A percentile compares a stretch with the other conserved stretches of the same genome.
phyloP scores from a whole-genome alignment of 1,284 basidiomycete genomes.

The Fomitopsis pinicola region DNA sequence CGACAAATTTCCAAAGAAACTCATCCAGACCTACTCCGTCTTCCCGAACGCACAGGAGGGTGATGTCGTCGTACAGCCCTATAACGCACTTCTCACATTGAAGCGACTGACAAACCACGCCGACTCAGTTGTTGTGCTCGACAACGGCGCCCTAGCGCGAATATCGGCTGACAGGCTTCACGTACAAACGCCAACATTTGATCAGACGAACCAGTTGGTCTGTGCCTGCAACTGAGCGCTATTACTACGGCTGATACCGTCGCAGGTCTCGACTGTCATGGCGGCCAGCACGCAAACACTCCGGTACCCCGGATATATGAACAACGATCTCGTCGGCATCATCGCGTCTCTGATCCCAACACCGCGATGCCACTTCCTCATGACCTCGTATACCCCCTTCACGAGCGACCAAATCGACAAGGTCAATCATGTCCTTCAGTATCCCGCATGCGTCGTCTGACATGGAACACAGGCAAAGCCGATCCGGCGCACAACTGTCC shows the following conservation, averaged over 20 bases:
- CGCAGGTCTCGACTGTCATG: constrained; percentile 90
- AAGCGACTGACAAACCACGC: constrained; percentile 96
- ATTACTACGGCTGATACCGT: background rate
- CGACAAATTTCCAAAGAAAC: constrained; percentile 98
- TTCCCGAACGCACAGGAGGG: constrained; percentile 92
- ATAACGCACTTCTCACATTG: constrained; percentile 93
- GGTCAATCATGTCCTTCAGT: constrained; percentile 34
- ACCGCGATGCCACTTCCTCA: constrained; percentile 98
- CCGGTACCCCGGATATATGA: constrained; percentile 99
- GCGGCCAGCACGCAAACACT: constrained; percentile 97
- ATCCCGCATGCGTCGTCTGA: background rate
- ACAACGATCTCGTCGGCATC: constrained; percentile 98
- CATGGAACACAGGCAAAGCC: constrained; percentile 29
- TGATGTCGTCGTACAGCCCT: constrained; percentile 97
- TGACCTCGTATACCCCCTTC: constrained; percentile 99
- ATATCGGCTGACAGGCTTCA: constrained; percentile 92
- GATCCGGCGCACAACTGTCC: constrained; percentile 89
- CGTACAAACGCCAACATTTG: constrained; percentile 87
- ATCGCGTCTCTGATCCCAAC: constrained; percentile 97
- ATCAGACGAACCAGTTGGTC: constrained; percentile 94
- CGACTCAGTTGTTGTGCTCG: constrained; percentile 95
- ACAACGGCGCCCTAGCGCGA: constrained; percentile 91
- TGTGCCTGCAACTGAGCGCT: background rate
- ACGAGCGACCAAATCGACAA: constrained; percentile 95
- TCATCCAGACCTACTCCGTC: constrained; percentile 99